Base-by-base conservation (phyloP, 2,329 filamentous ascomycete genomes). In the Cercospora beticola region DNA sequence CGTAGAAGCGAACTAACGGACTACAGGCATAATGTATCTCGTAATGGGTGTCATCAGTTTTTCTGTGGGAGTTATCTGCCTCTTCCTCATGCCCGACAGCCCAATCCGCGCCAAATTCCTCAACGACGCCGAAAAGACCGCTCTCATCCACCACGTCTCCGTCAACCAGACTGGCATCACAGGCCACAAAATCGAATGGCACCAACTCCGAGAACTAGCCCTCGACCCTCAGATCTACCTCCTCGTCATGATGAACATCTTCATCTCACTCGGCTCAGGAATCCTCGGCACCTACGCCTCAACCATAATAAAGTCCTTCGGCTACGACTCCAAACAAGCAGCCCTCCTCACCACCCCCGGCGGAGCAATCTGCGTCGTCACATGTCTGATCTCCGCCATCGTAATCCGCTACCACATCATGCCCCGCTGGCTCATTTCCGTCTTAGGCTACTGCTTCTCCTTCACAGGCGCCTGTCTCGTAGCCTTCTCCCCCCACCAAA, bases 191-290 rank as follows among this genome's bases (percentile, higher is more conserved):
- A 87, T 87, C 77, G 82, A 84, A 36, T 69, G 77, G 2, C 81
- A 85, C 62, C 86, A 88, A 70, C 78, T 87, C 72, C 82, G 81
- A 69, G 86, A 87, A 70, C 84, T 87, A 0, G 79, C 91, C 9
- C 77, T 78, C 0, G 91, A 93, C 71, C 89, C 89, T 1, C 73
- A 62, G 61, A 74, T 70, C 57, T 72, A 79, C 61, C 74, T 83
- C 63, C 74, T 79, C 57, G 79, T 78, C 9, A 5, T 67, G 10
- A 63, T 56, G 43, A 54, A 60, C 73, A 68, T 73, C 70, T 73
- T 67, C 21, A 68, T 68, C 1, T 76, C 75, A 8, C 69, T 74
- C 9, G 81, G 82, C 21, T 82, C 82, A 33, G 82, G 82, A 12
- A 82, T 81, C 0, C 77, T 83, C 3, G 77, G 76, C 3, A 79